A percentile compares a stretch with the other conserved stretches of the same genome.
These are phyloP conservation scores for Carex myosuroides DNA, from an alignment of 176 grass and related monocot species.

Conservation along the genomic window DNA sequence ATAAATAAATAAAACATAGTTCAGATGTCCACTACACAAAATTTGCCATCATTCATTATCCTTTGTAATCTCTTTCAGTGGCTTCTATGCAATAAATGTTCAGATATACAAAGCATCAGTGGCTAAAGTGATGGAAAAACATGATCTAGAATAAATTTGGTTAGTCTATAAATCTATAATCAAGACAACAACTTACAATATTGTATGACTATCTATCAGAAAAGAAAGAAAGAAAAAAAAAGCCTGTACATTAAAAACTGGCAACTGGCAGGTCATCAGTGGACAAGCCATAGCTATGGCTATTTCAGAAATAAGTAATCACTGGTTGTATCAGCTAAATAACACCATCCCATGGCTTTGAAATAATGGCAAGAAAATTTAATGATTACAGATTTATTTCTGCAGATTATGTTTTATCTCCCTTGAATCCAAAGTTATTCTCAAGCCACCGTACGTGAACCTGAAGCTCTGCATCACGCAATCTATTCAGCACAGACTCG, in stretches of 20 bases:
- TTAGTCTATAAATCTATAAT: slow-evolving; percentile 8
- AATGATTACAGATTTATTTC: neutral
- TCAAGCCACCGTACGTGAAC: slow-evolving; percentile 63
- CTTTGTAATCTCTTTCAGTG: neutral
- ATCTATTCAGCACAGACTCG: slow-evolving; percentile 48
- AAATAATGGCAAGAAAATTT: neutral
- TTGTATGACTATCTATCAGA: neutral
- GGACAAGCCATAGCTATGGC: neutral
- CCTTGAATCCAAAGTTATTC: slow-evolving; percentile 49
- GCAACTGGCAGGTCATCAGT: neutral
- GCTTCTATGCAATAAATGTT: neutral
- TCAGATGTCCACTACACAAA: neutral
- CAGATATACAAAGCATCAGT: neutral
- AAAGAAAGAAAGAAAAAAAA: neutral
- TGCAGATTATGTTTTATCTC: slow-evolving; percentile 60
- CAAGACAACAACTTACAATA: slow-evolving; percentile 15
- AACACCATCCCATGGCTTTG: neutral
- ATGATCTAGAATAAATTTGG: slow-evolving; percentile 4
- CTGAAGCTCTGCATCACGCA: slow-evolving; percentile 62
- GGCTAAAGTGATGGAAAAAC: neutral
- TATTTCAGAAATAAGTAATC: neutral
- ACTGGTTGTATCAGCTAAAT: neutral
- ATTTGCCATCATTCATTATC: neutral
- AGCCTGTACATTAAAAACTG: slow-evolving; percentile 2
- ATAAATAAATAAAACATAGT: neutral